These are phyloP conservation scores for Magnaporthales sp. DNA, from an alignment of 2,329 filamentous ascomycete genomes.

Conservation along the genomic window DNA sequence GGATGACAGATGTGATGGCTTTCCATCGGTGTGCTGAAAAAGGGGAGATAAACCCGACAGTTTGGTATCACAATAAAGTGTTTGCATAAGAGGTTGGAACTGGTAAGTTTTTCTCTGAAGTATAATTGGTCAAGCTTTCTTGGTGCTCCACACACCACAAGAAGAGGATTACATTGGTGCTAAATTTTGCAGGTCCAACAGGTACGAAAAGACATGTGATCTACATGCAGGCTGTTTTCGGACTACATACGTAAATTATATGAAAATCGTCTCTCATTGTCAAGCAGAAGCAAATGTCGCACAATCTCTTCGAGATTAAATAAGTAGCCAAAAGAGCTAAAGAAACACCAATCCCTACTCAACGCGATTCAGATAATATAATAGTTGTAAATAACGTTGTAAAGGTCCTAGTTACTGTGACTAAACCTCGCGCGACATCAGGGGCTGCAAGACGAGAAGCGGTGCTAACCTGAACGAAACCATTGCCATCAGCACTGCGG, in stretches of 20 bases:
- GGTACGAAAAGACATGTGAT: background rate
- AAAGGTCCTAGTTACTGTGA: background rate
- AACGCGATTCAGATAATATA: background rate
- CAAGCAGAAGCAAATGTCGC: background rate
- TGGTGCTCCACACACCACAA: background rate
- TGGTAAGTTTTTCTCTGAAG: background rate
- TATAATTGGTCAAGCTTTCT: background rate
- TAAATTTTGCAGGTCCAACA: background rate
- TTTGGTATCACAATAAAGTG: background rate
- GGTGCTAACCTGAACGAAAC: background rate
- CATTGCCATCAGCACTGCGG: background rate
- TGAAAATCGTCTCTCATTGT: background rate
- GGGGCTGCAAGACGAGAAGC: background rate
- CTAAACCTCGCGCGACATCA: background rate
- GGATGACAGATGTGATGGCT: background rate
- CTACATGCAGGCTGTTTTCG: background rate
- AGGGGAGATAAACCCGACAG: background rate
- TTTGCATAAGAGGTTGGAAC: background rate
- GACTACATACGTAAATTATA: background rate
- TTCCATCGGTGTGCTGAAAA: background rate
- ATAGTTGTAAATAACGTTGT: background rate
- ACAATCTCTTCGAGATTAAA: background rate
- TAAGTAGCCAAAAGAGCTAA: background rate
- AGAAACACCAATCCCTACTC: background rate
- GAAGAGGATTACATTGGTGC: background rate